Percentiles rank a stretch among this genome's conserved stretches.
phyloP scores from a whole-genome alignment of 257 asterid species.

The Nicotiana sylvestris region DNA sequence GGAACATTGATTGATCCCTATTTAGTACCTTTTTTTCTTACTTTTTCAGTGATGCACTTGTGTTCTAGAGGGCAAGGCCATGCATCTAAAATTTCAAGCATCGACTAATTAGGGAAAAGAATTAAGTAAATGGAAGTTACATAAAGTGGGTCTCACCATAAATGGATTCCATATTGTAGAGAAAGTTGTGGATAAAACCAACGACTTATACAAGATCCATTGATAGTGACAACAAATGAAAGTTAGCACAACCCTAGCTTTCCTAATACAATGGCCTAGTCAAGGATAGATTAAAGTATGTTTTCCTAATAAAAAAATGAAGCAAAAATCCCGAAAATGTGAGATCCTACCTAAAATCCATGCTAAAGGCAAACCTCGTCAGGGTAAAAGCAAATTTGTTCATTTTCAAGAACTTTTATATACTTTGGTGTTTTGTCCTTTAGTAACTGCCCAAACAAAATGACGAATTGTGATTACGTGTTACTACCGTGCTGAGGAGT shows the following conservation, averaged over 20 bases:
- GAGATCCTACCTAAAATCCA: neutral
- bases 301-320: neutral
- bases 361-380: neutral
- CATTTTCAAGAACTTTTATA: neutral
- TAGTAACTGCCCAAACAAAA: neutral
- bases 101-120: neutral
- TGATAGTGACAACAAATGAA: neutral
- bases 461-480: neutral
- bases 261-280: slow-evolving; percentile 8
- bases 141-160: neutral
- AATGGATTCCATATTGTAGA: neutral
- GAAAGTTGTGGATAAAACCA: neutral
- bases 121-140: neutral
- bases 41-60: too few species aligned
- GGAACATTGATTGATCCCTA: too few species aligned
- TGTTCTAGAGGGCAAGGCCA: too few species aligned
- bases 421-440: neutral
- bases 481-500: neutral
- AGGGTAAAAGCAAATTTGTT: neutral
- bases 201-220: neutral
- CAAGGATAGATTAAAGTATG: slow-evolving; percentile 1
- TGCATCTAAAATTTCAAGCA: too few species aligned
- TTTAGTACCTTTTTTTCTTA: too few species aligned
- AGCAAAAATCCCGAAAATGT: neutral
- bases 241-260: neutral